Evolutionary conservation across 768 basidiomycete genomes (phyloP).

Genomic region (Crassisporium funariophilum): DNA sequence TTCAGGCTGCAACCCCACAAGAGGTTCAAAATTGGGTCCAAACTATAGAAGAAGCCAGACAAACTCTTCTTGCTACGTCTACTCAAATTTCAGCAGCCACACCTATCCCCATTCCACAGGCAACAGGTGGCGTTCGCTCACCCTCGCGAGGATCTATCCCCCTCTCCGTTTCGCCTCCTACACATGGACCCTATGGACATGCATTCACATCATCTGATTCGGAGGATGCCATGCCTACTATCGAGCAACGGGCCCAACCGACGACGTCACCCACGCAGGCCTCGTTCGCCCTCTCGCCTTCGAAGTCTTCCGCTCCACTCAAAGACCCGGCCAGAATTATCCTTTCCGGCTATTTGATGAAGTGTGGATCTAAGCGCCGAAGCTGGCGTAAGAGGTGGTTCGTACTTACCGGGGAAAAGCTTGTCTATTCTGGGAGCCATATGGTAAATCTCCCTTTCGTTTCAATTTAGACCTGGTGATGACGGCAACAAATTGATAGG

Average conservation of each 20-base stretch:
- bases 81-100: slow-evolving; percentile 55
- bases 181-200: slow-evolving; percentile 42
- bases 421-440: slow-evolving; percentile 90
- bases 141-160: slow-evolving; percentile 24
- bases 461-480: slow-evolving; percentile 11
- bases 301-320: slow-evolving; percentile 36
- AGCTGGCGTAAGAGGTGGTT: slow-evolving; percentile 99
- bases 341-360: slow-evolving; percentile 91
- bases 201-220: slow-evolving; percentile 78
- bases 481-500: slow-evolving; percentile 56
- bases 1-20: slow-evolving; percentile 71
- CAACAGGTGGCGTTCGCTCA: slow-evolving; percentile 20
- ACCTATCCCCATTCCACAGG: slow-evolving; percentile 55
- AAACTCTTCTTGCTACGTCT: slow-evolving; percentile 61
- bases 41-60: slow-evolving; percentile 77
- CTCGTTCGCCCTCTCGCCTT: slow-evolving; percentile 44
- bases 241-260: slow-evolving; percentile 40
- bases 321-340: slow-evolving; percentile 78
- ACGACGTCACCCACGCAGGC: slow-evolving; percentile 47
- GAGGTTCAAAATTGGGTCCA: slow-evolving; percentile 84
- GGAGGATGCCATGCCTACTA: slow-evolving; percentile 61
- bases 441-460: slow-evolving; percentile 68
- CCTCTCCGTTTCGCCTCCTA: slow-evolving; percentile 51
- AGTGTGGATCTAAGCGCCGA: slow-evolving; percentile 90
- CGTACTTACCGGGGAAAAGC: slow-evolving; percentile 82